Evolutionary conservation across 179 eudicot species (phyloP).

Genomic region (Actinidia arguta): DNA sequence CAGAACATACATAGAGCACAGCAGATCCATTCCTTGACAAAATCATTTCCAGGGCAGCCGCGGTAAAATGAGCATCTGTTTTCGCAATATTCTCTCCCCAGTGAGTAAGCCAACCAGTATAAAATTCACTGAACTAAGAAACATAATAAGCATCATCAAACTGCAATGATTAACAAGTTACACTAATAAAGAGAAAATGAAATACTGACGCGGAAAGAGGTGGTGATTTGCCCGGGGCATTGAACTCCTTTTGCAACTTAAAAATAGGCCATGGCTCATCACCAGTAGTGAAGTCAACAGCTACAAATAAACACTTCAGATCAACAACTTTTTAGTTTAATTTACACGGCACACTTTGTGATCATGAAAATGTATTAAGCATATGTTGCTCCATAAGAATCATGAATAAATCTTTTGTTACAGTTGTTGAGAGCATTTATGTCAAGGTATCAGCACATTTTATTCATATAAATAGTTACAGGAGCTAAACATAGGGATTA

Average conservation of each 20-base stretch:
- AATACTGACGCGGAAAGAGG: constrained; percentile 85
- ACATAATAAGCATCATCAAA: constrained; percentile 28
- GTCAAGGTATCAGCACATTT: background rate
- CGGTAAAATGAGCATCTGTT: constrained; percentile 80
- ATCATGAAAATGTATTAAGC: background rate
- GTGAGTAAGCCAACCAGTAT: constrained; percentile 99
- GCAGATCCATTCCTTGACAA: constrained; percentile 86
- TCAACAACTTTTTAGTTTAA: background rate
- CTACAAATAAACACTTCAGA: constrained; percentile 39
- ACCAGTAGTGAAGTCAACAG: constrained; percentile 94
- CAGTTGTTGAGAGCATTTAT: background rate
- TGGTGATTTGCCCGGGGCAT: constrained; percentile 97
- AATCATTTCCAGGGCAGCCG: constrained; percentile 76
- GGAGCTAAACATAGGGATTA: background rate
- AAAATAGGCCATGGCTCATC: constrained; percentile 95
- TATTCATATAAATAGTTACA: background rate
- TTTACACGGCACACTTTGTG: background rate
- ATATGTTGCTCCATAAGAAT: background rate
- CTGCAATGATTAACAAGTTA: background rate
- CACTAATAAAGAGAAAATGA: constrained; percentile 8
- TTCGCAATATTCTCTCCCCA: constrained; percentile 90
- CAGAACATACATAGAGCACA: constrained; percentile 83
- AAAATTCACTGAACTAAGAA: constrained; percentile 74
- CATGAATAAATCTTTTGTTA: background rate
- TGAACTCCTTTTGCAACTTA: constrained; percentile 86